Evolutionary conservation across 371 early-diverging fungal genomes (phyloP), one percentile per base, ranked within the genome.

Genomic region (Mortierella sp.): DNA sequence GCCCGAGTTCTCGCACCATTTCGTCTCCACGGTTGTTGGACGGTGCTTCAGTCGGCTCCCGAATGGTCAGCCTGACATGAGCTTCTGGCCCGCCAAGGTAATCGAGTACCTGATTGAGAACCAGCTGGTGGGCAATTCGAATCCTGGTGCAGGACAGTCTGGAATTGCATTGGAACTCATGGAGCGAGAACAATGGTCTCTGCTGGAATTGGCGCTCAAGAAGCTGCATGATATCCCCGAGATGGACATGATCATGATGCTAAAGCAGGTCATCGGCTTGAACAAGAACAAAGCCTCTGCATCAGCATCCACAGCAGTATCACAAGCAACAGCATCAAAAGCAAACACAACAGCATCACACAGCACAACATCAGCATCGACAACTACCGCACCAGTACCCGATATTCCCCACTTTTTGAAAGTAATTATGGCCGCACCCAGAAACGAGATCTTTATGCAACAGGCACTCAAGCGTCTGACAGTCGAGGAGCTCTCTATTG

Each of bases 371-470:
- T 4, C 47, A 31, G n/a, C 34, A 44, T 17, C 58, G 21, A 12
- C 56, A 30, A 34, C 60, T 23, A 50, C 55, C 4, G 67, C 72
- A 70, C 48, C 58, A 23, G 58, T 56, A 42, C 75, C 80, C 43
- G 80, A 79, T 42, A 48, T 64, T 6, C 56, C 58, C 6, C 81
- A 82, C 50, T 65, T 76, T 49, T 66, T 89, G 58, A 66, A 76
- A 26, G 47, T 80, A 50, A 62, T 87, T 46, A 80, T 88, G 32
- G 65, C 64, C 28, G 80, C 86, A 3, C 88, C 89, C 27, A 80
- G 81, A 55, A 89, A 87, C 57, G 87, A 87, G 23, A 79, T 87
- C 46, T 87, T 87, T 64, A 79, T 89, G 82, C 87, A 86, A 61
- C 85, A 87, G 60, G 81, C 85, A 17, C 32, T 89, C 28, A 83